These are phyloP conservation scores for Ascochyta lentis DNA, from an alignment of 2,329 filamentous ascomycete species.

Conservation along the genomic window DNA sequence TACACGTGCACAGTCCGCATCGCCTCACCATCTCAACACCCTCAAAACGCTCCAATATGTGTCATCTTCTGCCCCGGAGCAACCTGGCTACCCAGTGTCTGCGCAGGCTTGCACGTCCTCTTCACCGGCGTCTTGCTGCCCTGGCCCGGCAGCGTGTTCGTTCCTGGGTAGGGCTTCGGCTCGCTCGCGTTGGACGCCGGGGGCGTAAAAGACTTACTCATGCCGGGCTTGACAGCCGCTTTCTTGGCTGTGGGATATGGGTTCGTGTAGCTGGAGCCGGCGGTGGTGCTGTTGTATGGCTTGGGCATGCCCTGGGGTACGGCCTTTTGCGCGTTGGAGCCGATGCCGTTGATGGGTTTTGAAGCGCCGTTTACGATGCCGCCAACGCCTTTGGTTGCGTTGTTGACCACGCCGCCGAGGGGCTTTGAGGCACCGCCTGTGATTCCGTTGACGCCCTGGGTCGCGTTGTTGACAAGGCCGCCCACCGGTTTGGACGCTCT, in stretches of 20 bases:
- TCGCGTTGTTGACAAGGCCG: constrained; percentile 14
- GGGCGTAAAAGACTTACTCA: constrained; percentile 35
- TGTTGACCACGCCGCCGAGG: constrained; percentile 4
- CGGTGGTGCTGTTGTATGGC: constrained; percentile 18
- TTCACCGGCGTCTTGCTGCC: constrained; percentile 35
- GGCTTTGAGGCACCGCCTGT: not conserved
- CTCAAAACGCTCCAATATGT: constrained; percentile 32
- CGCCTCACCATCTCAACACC: not conserved
- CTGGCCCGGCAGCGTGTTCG: constrained; percentile 39
- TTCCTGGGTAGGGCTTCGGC: constrained; percentile 39
- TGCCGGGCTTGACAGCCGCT: constrained; percentile 34
- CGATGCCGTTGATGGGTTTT: constrained; percentile 10
- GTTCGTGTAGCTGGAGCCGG: constrained; percentile 16
- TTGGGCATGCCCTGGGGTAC: constrained; percentile 19
- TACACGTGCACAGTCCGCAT: not conserved
- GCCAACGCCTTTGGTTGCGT: constrained; percentile 18
- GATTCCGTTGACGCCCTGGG: constrained; percentile 6
- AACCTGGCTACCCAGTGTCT: constrained; percentile 32
- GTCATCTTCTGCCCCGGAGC: constrained; percentile 39
- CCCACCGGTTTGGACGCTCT: constrained; percentile 9
- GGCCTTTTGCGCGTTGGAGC: constrained; percentile 7
- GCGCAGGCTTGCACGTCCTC: constrained; percentile 35
- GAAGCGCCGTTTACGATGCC: constrained; percentile 11
- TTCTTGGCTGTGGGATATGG: constrained; percentile 31
- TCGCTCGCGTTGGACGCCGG: constrained; percentile 18